Percentiles rank a stretch among this genome's conserved stretches.
phyloP scores from a whole-genome alignment of 108 stramenopile species.

The Cyclotella choctawhatcheeana region DNA sequence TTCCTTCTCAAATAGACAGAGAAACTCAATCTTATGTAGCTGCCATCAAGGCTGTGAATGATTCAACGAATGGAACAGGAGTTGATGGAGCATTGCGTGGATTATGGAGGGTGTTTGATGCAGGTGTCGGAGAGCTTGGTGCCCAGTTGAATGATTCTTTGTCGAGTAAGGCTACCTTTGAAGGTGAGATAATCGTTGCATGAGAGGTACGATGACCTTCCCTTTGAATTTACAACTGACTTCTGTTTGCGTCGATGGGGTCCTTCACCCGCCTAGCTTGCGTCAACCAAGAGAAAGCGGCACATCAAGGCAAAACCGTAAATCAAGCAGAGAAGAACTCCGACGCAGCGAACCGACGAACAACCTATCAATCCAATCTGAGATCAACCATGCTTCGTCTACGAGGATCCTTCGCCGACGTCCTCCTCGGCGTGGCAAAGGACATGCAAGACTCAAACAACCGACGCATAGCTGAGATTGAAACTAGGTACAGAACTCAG shows the following conservation, averaged over 20 bases:
- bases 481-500: background rate
- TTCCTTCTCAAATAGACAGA: background rate
- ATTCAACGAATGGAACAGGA: slow-evolving; percentile 3
- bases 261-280: slow-evolving; percentile 18
- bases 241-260: background rate
- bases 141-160: slow-evolving; percentile 27
- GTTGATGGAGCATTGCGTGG: slow-evolving; percentile 5
- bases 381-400: slow-evolving; percentile 31
- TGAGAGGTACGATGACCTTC: background rate
- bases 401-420: slow-evolving; percentile 40
- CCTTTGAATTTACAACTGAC: background rate
- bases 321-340: slow-evolving; percentile 24
- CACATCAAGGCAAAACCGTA: slow-evolving; percentile 18
- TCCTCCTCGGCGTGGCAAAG: slow-evolving; percentile 21
- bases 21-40: slow-evolving; percentile 18
- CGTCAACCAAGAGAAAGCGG: slow-evolving; percentile 16
- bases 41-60: slow-evolving; percentile 40
- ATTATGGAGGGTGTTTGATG: slow-evolving; percentile 22
- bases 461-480: background rate
- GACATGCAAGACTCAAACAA: slow-evolving; percentile 24
- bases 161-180: slow-evolving; percentile 36
- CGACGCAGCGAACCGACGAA: slow-evolving; percentile 19
- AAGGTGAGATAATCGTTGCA: slow-evolving; percentile 23
- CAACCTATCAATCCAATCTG: slow-evolving; percentile 18
- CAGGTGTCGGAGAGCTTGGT: slow-evolving; percentile 19